Base-by-base conservation (phyloP, 345 rosid genomes). In the Salix arbutifolia region DNA sequence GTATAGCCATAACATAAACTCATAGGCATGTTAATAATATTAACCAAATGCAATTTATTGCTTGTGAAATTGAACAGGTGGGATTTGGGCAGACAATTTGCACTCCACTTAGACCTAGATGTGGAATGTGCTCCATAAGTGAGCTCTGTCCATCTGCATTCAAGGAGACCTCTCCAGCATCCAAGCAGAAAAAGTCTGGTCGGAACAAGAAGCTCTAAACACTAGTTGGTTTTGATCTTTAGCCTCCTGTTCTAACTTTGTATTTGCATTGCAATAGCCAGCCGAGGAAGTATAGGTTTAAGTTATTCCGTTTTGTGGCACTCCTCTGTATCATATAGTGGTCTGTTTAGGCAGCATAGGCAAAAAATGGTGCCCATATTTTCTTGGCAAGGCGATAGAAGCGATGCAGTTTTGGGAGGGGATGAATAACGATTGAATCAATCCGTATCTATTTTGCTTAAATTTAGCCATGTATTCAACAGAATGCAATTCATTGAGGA, bases 21-120 rank as follows among this genome's bases (percentile, higher is more conserved):
- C 50, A 3, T 23, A 40, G 1, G 1, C 52, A 25, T 35, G 16
- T 37, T 25, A 42, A 3, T 17, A 16, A 56, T 72, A 46, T 62
- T 26, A 25, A 62, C 64, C 37, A 2, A 65, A 64, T 13, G 70
- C 31, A 25, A 61, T 38, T 25, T 40, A 18, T 21, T 46, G 44
- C n/a, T 16, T 52, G 16, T 50, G 8, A 26, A 65, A 65, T 6
- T 4, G 28, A 66, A 76, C 86, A 91, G 97, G 99, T 95, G 35
- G 97, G 97, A 78, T 93, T 95, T 11, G 97, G 99, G 75, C 99
- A 93, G 84, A 95, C 89, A 64, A 88, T 93, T 74, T 93, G 97
- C 75, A 90, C 94, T 74, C 97, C 99, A 1, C 82, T 91, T 8
- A 83, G 93, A 78, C 97, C 99, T 74, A 89, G 74, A 19, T 91